Evolutionary conservation across 2,329 filamentous ascomycete genomes (phyloP), one percentile per base, ranked within the genome.

Genomic region (Hymenoscyphus fraxineus): DNA sequence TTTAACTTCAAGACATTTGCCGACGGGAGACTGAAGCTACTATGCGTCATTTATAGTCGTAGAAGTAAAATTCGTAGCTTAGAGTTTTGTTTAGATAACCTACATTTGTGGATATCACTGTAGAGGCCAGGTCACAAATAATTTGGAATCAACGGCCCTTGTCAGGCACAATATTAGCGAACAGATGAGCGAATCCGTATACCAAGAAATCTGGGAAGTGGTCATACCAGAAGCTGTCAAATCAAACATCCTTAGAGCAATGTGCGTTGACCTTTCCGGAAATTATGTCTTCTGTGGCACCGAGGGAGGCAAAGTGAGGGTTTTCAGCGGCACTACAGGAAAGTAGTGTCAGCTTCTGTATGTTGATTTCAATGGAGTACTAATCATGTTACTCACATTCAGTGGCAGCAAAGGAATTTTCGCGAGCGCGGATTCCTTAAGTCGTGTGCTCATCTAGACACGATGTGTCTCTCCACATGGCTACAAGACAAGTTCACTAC

Each of bases 71-170:
- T 78, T 64, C 74, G 73, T 58, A 66, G 73, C 35, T 65, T 78
- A 4, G 65, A 66, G n/a, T 78, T 78, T 55, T 67, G 68, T 38
- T 66, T 59, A 55, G 76, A 79, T 60, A 70, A 72, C 62, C 68
- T 75, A 13, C 75, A 66, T 70, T 79, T 63, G 66, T 69, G 4
- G 77, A 79, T 63, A 74, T 78, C n/a, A n/a, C n/a, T n/a, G n/a
- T 35, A 67, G 76, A 65, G 74, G 73, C 3, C 64, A 71, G 0
- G 73, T 77, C 60, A 78, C 75, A 66, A 76, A 72, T 55, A 72
- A 79, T 58, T 79, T 77, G 78, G 74, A 78, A 62, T 75, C 77
- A 19, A 22, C 16, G 47, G 16, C 22, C 22, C 47, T 54, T 12
- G 10, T 41, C 39, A 41, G 39, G 39, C 5, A 41, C 39, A 9